Conservation (phyloP, 768 basidiomycete species). For the Rhodotorula paludigena region DNA sequence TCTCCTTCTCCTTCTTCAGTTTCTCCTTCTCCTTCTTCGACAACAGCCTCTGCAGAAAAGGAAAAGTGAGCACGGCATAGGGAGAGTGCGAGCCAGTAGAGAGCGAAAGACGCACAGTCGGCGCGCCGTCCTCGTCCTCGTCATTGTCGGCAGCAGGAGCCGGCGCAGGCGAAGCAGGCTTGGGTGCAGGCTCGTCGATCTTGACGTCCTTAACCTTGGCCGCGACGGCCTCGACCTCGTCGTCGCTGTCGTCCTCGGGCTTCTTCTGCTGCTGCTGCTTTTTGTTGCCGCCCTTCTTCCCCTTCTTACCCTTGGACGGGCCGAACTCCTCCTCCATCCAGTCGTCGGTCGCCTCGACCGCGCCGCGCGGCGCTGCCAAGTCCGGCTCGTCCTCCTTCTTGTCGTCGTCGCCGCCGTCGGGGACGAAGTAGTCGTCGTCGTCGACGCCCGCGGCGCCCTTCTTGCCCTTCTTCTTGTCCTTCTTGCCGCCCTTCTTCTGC, state of each 20-base stretch:
- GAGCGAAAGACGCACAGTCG: no score
- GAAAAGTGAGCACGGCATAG: no score
- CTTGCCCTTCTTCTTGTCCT: slow-evolving; percentile 43
- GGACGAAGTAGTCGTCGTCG: slow-evolving; percentile 39
- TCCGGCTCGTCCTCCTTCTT: slow-evolving; percentile 46
- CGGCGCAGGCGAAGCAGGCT: slow-evolving; percentile 49
- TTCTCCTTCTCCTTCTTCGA: slow-evolving; percentile 96
- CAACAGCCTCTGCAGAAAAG: slow-evolving; percentile 66
- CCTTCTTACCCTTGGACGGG: slow-evolving; percentile 53
- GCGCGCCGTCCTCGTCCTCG: slow-evolving; percentile 52
- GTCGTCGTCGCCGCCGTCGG: slow-evolving; percentile 7
- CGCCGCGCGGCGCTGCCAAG: slow-evolving; percentile 16
- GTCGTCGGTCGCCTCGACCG: slow-evolving; percentile 59
- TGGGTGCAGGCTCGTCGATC: slow-evolving; percentile 4
- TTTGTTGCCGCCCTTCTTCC: slow-evolving; percentile 53
- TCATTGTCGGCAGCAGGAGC: slow-evolving; percentile 45
- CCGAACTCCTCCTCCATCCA: slow-evolving; percentile 68
- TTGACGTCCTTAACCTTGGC: slow-evolving; percentile 17
- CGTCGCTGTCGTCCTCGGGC: slow-evolving; percentile 29
- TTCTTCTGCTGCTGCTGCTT: slow-evolving; percentile 13
- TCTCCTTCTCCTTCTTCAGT: slow-evolving; percentile 94
- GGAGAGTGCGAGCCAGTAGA: no score
- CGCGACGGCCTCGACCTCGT: slow-evolving; percentile 1
- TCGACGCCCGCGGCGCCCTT: slow-evolving; percentile 34
- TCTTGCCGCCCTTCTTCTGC: slow-evolving; percentile 37